Conservation (phyloP, 257 asterid genomes). For the Leonotis leonurus region DNA sequence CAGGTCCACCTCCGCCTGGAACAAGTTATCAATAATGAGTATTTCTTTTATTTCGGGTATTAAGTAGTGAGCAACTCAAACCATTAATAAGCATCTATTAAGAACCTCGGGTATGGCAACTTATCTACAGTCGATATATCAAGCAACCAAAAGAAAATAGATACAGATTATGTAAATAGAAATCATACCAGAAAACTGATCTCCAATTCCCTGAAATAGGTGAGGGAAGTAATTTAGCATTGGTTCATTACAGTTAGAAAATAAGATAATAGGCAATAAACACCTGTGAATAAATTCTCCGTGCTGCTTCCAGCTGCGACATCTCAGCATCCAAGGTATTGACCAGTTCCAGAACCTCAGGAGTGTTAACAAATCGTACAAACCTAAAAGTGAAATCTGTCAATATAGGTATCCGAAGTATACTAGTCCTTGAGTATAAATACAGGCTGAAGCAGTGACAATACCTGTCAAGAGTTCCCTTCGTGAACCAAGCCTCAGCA, state of each 20-base stretch:
- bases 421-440: neutral
- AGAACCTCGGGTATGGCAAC: neutral
- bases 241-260: neutral
- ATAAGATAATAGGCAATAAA: neutral
- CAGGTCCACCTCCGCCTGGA: conserved; percentile 63
- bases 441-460: conserved; percentile 6
- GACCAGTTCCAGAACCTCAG: conserved; percentile 75
- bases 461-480: conserved; percentile 95
- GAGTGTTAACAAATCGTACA: conserved; percentile 89
- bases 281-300: conserved; percentile 72
- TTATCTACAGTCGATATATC: neutral
- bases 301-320: conserved; percentile 90
- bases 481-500: conserved; percentile 80
- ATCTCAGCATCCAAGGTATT: conserved; percentile 73
- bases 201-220: conserved; percentile 65
- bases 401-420: neutral
- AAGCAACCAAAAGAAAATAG: conserved; percentile 8
- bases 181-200: conserved; percentile 47
- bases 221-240: conserved; percentile 18
- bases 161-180: neutral
- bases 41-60: neutral
- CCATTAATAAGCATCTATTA: neutral
- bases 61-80: neutral
- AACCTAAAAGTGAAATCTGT: conserved; percentile 39
- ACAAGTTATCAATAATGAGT: conserved; percentile 22